Evolutionary conservation across 768 basidiomycete species (phyloP).

Genomic region (Cystofilobasidium ferigula): DNA sequence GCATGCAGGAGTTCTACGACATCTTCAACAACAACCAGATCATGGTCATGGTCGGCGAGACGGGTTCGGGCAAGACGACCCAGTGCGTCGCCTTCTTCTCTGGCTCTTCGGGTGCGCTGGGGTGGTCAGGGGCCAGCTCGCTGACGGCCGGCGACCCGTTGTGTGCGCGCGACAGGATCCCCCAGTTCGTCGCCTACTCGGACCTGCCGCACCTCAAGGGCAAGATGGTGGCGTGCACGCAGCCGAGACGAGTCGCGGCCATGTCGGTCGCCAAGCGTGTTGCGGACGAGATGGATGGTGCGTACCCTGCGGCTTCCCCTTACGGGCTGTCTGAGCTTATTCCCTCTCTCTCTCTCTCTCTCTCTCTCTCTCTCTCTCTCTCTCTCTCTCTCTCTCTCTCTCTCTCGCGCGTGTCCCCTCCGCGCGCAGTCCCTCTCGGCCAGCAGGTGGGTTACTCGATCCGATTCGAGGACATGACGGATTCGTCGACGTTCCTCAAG

Average conservation of each 20-base stretch:
- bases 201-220: conserved; percentile 82
- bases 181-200: conserved; percentile 88
- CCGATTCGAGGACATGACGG: conserved; percentile 95
- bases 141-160: neutral
- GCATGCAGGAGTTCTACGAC: conserved; percentile 85
- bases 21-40: conserved; percentile 75
- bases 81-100: conserved; percentile 49
- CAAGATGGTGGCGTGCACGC: conserved; percentile 90
- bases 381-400: neutral
- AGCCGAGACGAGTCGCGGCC: conserved; percentile 89
- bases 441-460: conserved; percentile 95
- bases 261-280: conserved; percentile 98
- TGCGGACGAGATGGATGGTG: conserved; percentile 97
- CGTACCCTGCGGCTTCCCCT: conserved; percentile 32
- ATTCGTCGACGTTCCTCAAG: conserved; percentile 83
- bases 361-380: neutral
- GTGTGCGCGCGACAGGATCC: conserved; percentile 52
- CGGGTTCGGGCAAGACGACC: conserved; percentile 90
- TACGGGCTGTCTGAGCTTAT: too few species aligned
- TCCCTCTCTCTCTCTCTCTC: neutral
- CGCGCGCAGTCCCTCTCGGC: conserved; percentile 63
- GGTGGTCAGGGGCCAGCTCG: neutral
- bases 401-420: neutral
- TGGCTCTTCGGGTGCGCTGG: neutral
- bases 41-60: conserved; percentile 76